These are phyloP conservation scores for Penicillium decumbens DNA, from an alignment of 2,329 filamentous ascomycete species.

Conservation along the genomic window DNA sequence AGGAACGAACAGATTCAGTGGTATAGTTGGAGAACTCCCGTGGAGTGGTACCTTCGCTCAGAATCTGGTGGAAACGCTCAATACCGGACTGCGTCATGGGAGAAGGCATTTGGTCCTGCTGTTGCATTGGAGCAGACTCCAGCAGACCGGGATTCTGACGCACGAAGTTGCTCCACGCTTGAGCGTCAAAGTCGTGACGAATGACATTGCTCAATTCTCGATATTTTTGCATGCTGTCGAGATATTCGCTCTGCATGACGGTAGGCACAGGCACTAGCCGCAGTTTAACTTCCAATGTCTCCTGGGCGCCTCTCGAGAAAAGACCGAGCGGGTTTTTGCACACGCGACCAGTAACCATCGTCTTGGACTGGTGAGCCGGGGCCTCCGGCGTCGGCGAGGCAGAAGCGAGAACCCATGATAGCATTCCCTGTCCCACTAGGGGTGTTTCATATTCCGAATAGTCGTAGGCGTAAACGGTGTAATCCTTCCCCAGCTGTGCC, in stretches of 20 bases:
- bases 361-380: slow-evolving; percentile 58
- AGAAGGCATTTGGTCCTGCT: slow-evolving; percentile 27
- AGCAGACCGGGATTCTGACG: slow-evolving; percentile 60
- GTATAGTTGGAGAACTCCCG: slow-evolving; percentile 35
- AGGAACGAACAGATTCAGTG: slow-evolving; percentile 32
- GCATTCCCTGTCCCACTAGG: slow-evolving; percentile 89
- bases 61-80: slow-evolving; percentile 43
- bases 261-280: slow-evolving; percentile 74
- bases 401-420: slow-evolving; percentile 74
- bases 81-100: slow-evolving; percentile 42
- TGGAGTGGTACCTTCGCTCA: slow-evolving; percentile 44
- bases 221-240: slow-evolving; percentile 58
- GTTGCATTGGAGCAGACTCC: slow-evolving; percentile 21
- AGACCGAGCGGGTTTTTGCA: slow-evolving; percentile 79
- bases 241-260: slow-evolving; percentile 56
- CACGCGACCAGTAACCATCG: slow-evolving; percentile 77
- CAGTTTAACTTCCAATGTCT: slow-evolving; percentile 89
- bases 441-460: slow-evolving; percentile 93
- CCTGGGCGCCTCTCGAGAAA: slow-evolving; percentile 72
- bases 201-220: slow-evolving; percentile 55
- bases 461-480: slow-evolving; percentile 94
- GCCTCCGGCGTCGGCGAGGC: slow-evolving; percentile 53
- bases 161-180: slow-evolving; percentile 73
- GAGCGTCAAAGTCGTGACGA: slow-evolving; percentile 61
- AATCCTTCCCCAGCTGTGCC: slow-evolving; percentile 69